Percentiles rank a stretch among this genome's conserved stretches.
These are phyloP conservation scores for Potentilla sterilis DNA, from an alignment of 306 rosid species.

Conservation along the genomic window DNA sequence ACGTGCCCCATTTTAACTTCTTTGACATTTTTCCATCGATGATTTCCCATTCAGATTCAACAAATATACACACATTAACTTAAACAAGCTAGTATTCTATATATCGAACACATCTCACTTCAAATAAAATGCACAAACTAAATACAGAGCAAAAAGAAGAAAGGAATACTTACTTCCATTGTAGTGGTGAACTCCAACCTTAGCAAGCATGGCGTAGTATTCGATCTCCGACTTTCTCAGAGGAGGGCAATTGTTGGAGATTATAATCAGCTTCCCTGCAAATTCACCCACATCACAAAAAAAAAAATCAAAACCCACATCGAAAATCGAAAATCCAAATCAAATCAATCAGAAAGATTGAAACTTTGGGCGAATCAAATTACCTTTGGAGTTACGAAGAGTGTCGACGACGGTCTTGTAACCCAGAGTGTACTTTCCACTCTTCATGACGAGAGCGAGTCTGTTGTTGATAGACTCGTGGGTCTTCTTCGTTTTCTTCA, in stretches of 20 bases:
- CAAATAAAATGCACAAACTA: too few species aligned
- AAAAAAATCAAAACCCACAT: background rate
- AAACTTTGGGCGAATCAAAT: background rate
- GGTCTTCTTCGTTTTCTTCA: constrained; percentile 37
- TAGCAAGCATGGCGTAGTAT: constrained; percentile 51
- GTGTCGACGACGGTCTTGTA: constrained; percentile 43
- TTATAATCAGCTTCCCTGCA: constrained; percentile 45
- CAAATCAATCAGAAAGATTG: background rate
- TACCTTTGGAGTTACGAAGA: constrained; percentile 42
- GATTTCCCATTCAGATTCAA: background rate
- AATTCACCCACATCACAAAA: background rate
- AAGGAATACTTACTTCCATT: constrained; percentile 41
- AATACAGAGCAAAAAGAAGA: too few species aligned
- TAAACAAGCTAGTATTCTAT: too few species aligned
- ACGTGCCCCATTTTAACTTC: too few species aligned
- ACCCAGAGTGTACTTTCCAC: constrained; percentile 39
- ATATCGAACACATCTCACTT: too few species aligned
- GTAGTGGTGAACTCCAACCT: constrained; percentile 46
- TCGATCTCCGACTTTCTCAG: constrained; percentile 45
- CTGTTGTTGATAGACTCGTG: constrained; percentile 41
- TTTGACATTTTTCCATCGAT: too few species aligned
- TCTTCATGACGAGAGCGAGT: constrained; percentile 25
- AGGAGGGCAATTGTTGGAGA: constrained; percentile 48
- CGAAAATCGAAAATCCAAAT: background rate
- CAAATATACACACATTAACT: background rate